Base-by-base conservation (phyloP, 306 rosid genomes). In the Alnus rubra region DNA sequence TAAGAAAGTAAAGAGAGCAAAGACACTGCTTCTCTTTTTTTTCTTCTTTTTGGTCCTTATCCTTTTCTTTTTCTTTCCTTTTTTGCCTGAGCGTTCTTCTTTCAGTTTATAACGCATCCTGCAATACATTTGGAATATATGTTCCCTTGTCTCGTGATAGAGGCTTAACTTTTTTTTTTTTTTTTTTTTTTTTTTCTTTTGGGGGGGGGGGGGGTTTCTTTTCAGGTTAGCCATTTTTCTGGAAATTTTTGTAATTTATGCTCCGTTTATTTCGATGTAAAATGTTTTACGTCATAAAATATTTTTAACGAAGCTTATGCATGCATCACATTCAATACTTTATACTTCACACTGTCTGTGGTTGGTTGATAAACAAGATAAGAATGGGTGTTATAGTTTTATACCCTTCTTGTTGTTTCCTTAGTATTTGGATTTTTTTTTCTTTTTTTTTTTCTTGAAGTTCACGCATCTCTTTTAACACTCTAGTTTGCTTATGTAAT, bases 371-470 rank as follows among this genome's bases (percentile, higher is more conserved):
- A 51, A 31, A 42, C 77, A 74, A 56, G 73, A 73, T 33, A 79
- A 45, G 67, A 68, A 82, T 75, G 50, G 47, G 9, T 28, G 16
- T 8, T 64, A 83, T 31, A 18, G 19, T 23, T 44, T 47, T 49
- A 42, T 42, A 42, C 23, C 51, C 45, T 74, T 63, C 75, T 15
- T 37, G 12, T 55, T 39, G 45, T 56, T 55, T 62, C 64, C 51
- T 70, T 53, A 30, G 72, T 71, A 50, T 62, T 65, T 79, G 74
- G 65, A 55, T 78, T 80, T 79, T 50, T 39, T 79, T 77, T 45
- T 63, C 33, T 74, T 80, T 51, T 71, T 80, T 80, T 8, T 37
- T 55, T 76, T 76, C 69, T 68, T 82, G 56, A 78, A 75, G 68
- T 12, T 52, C 15, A 3, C 12, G 53, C 58, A 30, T 33, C 48